phyloP scores from a whole-genome alignment of 2,329 filamentous ascomycete genomes.

The Coniochaeta sp. region DNA sequence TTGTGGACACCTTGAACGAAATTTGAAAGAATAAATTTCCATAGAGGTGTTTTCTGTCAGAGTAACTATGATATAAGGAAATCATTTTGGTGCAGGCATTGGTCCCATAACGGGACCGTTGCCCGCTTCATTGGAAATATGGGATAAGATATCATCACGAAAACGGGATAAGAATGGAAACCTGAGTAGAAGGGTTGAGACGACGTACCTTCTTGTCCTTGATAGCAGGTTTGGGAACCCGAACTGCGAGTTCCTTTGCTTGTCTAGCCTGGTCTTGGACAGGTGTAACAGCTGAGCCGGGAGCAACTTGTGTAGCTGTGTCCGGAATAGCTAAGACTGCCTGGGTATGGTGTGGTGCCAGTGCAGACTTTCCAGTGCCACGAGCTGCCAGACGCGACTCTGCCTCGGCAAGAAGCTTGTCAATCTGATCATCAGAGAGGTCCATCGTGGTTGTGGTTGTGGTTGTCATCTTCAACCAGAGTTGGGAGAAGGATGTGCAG shows the following conservation, averaged over 20 bases:
- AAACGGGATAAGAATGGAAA: slow-evolving; percentile 12
- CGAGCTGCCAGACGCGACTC: slow-evolving; percentile 25
- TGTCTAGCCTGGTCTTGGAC: slow-evolving; percentile 8
- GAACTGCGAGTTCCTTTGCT: slow-evolving; percentile 18
- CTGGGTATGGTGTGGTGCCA: background rate
- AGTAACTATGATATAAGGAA: slow-evolving; percentile 63
- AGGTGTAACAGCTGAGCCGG: slow-evolving; percentile 3
- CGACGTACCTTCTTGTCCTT: slow-evolving; percentile 24
- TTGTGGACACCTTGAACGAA: slow-evolving; percentile 4
- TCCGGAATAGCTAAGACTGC: slow-evolving; percentile 8
- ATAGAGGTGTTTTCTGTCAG: slow-evolving; percentile 33
- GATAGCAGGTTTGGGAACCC: slow-evolving; percentile 17
- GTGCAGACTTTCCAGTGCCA: slow-evolving; percentile 6
- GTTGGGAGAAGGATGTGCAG: slow-evolving; percentile 2
- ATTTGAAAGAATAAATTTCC: too few species aligned
- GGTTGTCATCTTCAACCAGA: slow-evolving; percentile 14
- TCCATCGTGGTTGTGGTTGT: slow-evolving; percentile 10
- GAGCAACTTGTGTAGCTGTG: slow-evolving; percentile 5
- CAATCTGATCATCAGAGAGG: slow-evolving; percentile 28
- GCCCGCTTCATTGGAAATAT: slow-evolving; percentile 65
- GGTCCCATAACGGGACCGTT: slow-evolving; percentile 73
- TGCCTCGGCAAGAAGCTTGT: slow-evolving; percentile 28
- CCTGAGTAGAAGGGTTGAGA: background rate
- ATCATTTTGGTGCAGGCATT: slow-evolving; percentile 57
- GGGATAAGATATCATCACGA: slow-evolving; percentile 74